Evolutionary conservation across 495 filamentous ascomycete species (phyloP).

Genomic region (Xylaria acuta): DNA sequence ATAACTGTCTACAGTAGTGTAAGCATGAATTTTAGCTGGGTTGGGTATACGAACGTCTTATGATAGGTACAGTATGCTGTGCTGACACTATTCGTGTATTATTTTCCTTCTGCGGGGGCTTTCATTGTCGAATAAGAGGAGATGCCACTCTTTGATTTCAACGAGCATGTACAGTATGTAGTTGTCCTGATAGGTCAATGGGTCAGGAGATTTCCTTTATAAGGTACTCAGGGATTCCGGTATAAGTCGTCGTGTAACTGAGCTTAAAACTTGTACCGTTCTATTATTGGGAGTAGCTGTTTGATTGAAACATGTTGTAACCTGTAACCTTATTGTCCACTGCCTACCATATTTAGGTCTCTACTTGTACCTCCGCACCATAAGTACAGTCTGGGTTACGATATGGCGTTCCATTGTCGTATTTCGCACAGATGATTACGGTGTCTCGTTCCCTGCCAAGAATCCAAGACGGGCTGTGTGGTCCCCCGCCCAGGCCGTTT

Average conservation of each 20-base stretch:
- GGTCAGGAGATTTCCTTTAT: background rate
- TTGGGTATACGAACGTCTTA: background rate
- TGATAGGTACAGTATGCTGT: background rate
- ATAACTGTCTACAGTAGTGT: no score
- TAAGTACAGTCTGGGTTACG: no score
- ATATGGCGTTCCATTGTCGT: background rate
- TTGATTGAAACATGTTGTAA: background rate
- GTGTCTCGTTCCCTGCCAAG: constrained; percentile 5
- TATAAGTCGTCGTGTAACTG: background rate
- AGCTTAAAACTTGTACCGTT: background rate
- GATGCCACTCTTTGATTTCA: background rate
- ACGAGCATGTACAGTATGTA: no score
- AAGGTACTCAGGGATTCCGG: background rate
- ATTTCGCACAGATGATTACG: background rate
- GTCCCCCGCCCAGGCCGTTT: background rate
- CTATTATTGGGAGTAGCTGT: background rate
- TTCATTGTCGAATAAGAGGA: background rate
- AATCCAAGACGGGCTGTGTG: background rate
- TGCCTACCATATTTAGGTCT: background rate
- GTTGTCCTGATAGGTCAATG: background rate
- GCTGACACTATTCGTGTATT: background rate
- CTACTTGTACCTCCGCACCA: no score
- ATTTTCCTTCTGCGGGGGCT: background rate
- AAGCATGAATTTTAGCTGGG: background rate
- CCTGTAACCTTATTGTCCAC: background rate